A percentile compares a stretch with the other conserved stretches of the same genome.
Evolutionary conservation across 495 filamentous ascomycete genomes (phyloP).

Genomic region (Xylaria flabelliformis): DNA sequence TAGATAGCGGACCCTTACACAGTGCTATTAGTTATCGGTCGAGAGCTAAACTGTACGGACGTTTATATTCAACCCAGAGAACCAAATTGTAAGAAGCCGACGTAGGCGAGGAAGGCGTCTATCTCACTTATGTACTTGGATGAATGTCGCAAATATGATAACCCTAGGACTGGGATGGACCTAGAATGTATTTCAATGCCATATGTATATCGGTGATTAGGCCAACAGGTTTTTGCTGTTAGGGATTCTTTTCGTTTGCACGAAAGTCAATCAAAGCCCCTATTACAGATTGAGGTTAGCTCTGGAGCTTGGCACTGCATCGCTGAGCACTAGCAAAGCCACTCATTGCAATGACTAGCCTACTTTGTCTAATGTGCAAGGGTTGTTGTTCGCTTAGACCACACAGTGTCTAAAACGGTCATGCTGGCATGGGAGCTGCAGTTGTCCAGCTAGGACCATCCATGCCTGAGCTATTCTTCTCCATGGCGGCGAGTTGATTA

Average conservation of each 20-base stretch:
- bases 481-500: background rate
- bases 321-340: conserved; percentile 16
- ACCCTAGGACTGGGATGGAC: background rate
- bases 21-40: background rate
- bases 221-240: background rate
- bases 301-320: conserved; percentile 16
- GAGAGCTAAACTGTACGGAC: background rate
- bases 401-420: background rate
- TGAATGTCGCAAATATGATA: background rate
- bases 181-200: background rate
- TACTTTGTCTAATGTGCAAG: background rate
- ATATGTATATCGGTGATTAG: conserved; percentile 1
- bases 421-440: conserved; percentile 9
- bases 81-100: background rate
- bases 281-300: conserved; percentile 1
- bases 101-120: too few relatives aligned
- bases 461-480: conserved; percentile 14
- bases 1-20: background rate
- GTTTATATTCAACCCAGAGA: background rate
- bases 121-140: background rate
- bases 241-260: background rate
- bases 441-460: background rate
- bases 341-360: background rate
- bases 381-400: background rate
- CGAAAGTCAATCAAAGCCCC: conserved; percentile 6